Percentiles rank a stretch among this genome's conserved stretches.
Conservation (phyloP, 164 flowering plant species). For the Kalanchoe fedtschenkoi region DNA sequence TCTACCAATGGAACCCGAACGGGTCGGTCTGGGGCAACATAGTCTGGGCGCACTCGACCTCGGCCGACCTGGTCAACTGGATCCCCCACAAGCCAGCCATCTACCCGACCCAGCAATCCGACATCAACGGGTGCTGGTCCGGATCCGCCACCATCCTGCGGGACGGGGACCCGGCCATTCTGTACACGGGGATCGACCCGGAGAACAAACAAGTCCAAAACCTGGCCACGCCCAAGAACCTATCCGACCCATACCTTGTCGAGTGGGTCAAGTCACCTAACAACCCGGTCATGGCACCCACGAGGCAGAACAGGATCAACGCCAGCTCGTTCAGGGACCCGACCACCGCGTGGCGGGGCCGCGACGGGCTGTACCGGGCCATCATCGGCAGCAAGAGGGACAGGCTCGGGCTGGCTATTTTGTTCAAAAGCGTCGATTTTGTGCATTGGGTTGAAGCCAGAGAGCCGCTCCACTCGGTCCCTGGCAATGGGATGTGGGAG, state of each 20-base stretch:
- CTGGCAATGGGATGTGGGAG: slow-evolving; percentile 62
- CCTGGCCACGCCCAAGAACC: slow-evolving; percentile 44
- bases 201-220: slow-evolving; percentile 45
- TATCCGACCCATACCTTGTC: slow-evolving; percentile 44
- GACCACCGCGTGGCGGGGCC: slow-evolving; percentile 59
- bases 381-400: slow-evolving; percentile 39
- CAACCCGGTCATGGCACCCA: slow-evolving; percentile 54
- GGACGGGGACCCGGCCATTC: slow-evolving; percentile 29
- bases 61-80: slow-evolving; percentile 58
- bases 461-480: slow-evolving; percentile 31
- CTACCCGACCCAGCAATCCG: slow-evolving; percentile 32
- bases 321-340: slow-evolving; percentile 63
- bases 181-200: slow-evolving; percentile 51
- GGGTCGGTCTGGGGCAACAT: slow-evolving; percentile 64
- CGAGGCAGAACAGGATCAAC: slow-evolving; percentile 23
- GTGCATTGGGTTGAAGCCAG: slow-evolving; percentile 28
- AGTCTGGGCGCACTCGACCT: slow-evolving; percentile 69
- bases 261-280: slow-evolving; percentile 47
- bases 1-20: slow-evolving; percentile 73
- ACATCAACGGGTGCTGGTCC: slow-evolving; percentile 56
- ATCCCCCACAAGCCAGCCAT: slow-evolving; percentile 32
- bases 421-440: slow-evolving; percentile 51
- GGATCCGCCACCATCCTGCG: slow-evolving; percentile 69
- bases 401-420: slow-evolving; percentile 31
- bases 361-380: slow-evolving; percentile 43